Evolutionary conservation across 2,329 filamentous ascomycete species (phyloP).

Genomic region (Monosporascus sp.): DNA sequence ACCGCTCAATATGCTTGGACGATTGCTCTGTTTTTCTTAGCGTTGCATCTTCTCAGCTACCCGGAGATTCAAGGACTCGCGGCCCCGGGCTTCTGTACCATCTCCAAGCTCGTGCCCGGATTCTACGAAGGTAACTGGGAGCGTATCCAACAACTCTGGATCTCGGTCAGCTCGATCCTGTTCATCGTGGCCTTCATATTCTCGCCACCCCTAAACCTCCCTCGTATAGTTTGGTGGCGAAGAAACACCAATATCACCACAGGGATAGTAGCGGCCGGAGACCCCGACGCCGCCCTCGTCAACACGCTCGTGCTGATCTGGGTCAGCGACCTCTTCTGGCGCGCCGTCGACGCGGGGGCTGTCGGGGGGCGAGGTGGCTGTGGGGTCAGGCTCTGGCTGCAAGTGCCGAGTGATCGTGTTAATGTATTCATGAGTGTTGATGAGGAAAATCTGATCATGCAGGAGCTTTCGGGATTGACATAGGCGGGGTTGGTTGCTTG

Average conservation of each 20-base stretch:
- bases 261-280: background rate
- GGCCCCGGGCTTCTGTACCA: conserved; percentile 2
- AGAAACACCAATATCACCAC: too few species aligned
- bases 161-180: conserved; percentile 5
- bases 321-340: conserved; percentile 16
- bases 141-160: conserved; percentile 3
- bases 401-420: background rate
- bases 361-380: conserved; percentile 10
- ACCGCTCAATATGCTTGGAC: background rate
- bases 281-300: background rate
- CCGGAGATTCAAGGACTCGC: conserved; percentile 3
- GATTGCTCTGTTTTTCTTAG: background rate
- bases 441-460: background rate
- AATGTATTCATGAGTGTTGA: too few species aligned
- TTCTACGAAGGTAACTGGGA: conserved; percentile 1
- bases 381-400: conserved; percentile 3
- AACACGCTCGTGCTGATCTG: conserved; percentile 14
- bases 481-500: too few species aligned
- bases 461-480: too few species aligned
- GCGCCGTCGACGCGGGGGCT: conserved; percentile 11
- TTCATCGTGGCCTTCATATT: conserved; percentile 16
- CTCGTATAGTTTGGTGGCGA: too few species aligned
- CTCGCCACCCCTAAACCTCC: conserved; percentile 5
- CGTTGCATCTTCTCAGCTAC: conserved; percentile 7
- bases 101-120: background rate